Conservation (phyloP, 2,329 filamentous ascomycete species). For the Colletotrichum lentis region DNA sequence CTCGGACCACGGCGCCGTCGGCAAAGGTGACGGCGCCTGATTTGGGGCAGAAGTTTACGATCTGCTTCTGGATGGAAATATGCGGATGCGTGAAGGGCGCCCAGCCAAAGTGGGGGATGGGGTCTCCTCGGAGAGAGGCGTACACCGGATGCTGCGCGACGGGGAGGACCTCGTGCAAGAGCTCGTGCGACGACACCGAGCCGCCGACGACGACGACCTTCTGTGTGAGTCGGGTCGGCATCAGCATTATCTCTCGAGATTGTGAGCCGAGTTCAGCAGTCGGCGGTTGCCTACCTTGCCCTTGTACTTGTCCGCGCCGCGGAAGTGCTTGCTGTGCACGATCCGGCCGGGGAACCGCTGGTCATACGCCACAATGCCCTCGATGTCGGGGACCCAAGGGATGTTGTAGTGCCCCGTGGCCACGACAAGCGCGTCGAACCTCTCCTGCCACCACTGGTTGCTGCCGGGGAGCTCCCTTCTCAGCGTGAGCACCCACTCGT, state of each 20-base stretch:
- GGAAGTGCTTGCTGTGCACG: constrained; percentile 53
- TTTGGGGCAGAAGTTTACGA: constrained; percentile 50
- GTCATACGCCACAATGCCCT: constrained; percentile 52
- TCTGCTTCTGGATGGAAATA: constrained; percentile 54
- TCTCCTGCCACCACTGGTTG: constrained; percentile 52
- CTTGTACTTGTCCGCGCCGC: constrained; percentile 42
- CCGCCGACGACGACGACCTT: constrained; percentile 65
- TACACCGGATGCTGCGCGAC: constrained; percentile 57
- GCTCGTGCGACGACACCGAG: constrained; percentile 66
- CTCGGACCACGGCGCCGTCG: constrained; percentile 57
- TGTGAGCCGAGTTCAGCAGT: fast-evolving
- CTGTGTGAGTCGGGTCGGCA: constrained; percentile 44
- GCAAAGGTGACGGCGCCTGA: constrained; percentile 57
- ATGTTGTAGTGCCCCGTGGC: constrained; percentile 53
- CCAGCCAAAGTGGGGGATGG: constrained; percentile 62
- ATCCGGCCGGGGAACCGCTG: constrained; percentile 49
- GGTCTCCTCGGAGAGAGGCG: constrained; percentile 57
- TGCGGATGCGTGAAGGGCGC: constrained; percentile 64
- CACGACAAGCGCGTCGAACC: constrained; percentile 53
- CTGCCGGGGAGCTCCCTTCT: constrained; percentile 51
- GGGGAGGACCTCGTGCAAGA: constrained; percentile 60
- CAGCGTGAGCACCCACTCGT: constrained; percentile 60
- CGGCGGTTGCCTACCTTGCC: constrained; percentile 36
- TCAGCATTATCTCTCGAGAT: not conserved
- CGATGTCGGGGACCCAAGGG: constrained; percentile 52